Evolutionary conservation across 73 alveolate species (phyloP).

Genomic region (Paramecium biaurelia): DNA sequence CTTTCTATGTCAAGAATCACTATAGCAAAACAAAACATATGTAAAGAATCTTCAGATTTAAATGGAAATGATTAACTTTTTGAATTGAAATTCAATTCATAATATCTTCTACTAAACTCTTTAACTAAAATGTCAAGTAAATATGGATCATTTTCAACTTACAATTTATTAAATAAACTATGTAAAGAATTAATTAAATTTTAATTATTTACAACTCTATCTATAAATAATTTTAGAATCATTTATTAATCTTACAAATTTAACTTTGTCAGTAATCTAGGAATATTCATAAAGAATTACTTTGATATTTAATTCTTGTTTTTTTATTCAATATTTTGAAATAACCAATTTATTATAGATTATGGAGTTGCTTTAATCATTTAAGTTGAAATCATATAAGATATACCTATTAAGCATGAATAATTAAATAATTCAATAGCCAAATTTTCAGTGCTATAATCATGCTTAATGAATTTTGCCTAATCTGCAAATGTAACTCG

Average conservation of each 20-base stretch:
- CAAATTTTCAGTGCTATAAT: not conserved
- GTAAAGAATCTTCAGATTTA: constrained; percentile 50
- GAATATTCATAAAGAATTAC: not conserved
- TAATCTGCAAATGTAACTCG: not conserved
- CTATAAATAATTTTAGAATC: not conserved
- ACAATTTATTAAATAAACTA: not conserved
- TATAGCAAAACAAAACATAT: constrained; percentile 56
- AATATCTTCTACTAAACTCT: not conserved
- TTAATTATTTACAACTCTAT: not conserved
- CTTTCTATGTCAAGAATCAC: constrained; percentile 51
- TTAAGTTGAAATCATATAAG: not conserved
- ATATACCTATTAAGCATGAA: not conserved
- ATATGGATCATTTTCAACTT: constrained; percentile 33
- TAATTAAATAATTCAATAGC: not conserved
- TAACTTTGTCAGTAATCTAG: not conserved
- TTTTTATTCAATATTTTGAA: not conserved
- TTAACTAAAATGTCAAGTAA: constrained; percentile 18
- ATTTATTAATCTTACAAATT: not conserved
- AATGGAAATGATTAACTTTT: not conserved
- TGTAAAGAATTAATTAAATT: not conserved
- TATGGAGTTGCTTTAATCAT: not conserved
- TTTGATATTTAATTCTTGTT: not conserved
- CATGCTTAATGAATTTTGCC: not conserved
- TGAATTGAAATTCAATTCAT: not conserved
- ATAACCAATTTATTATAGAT: not conserved